These are phyloP conservation scores for Amanita pseudoporphyria DNA, from an alignment of 768 basidiomycete species.

Conservation along the genomic window DNA sequence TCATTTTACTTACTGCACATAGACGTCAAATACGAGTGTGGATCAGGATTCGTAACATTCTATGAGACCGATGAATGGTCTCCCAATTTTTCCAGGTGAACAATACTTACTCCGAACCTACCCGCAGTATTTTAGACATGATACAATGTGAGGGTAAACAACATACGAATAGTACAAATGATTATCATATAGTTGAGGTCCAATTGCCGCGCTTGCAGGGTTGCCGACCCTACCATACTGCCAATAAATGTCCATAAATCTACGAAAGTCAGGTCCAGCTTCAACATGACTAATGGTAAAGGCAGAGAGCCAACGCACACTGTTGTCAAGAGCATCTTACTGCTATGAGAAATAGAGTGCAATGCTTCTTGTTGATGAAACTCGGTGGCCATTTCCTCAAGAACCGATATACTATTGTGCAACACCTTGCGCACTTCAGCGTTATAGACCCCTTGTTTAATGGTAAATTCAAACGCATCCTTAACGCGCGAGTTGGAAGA, in stretches of 20 bases:
- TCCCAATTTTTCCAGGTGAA: slow-evolving; percentile 5
- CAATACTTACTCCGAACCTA: slow-evolving; percentile 47
- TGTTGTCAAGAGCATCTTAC: slow-evolving; percentile 20
- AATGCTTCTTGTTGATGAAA: not conserved
- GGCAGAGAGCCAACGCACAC: slow-evolving; percentile 20
- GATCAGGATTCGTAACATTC: slow-evolving; percentile 63
- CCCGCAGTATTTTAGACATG: not conserved
- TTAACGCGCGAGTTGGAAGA: slow-evolving; percentile 17
- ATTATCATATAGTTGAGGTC: slow-evolving; percentile 70
- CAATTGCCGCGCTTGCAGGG: slow-evolving; percentile 57
- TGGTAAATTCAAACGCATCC: slow-evolving; percentile 15
- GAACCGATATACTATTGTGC: not conserved
- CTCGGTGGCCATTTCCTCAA: not conserved
- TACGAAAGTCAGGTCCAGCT: slow-evolving; percentile 18
- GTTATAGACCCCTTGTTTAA: slow-evolving; percentile 15
- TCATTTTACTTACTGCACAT: slow-evolving; percentile 51
- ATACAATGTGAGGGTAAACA: not conserved
- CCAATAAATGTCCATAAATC: slow-evolving; percentile 81
- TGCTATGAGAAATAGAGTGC: not conserved
- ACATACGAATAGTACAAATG: slow-evolving; percentile 70
- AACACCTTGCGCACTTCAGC: slow-evolving; percentile 12
- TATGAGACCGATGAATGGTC: slow-evolving; percentile 16
- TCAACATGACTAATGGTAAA: slow-evolving; percentile 4
- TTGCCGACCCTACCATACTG: slow-evolving; percentile 62
- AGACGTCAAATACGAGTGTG: slow-evolving; percentile 52